Percentiles rank a stretch among this genome's conserved stretches.
phyloP scores from a whole-genome alignment of 176 grass and related monocot species.

The Saccharum officinarum region DNA sequence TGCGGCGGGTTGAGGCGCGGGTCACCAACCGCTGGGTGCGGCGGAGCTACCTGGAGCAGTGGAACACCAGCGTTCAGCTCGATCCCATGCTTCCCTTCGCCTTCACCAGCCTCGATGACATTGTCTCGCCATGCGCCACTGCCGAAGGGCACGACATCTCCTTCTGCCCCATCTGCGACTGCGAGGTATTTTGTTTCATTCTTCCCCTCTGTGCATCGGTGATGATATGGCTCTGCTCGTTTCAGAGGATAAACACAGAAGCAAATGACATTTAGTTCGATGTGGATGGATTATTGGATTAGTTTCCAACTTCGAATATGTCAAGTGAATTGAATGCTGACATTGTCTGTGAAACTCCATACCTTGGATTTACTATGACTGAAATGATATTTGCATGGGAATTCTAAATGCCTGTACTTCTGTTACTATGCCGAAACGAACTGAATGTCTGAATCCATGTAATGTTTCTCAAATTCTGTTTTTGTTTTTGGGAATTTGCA shows the following conservation, averaged over 20 bases:
- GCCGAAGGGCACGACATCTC: conserved; percentile 70
- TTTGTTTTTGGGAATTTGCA: background rate
- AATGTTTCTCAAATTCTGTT: background rate
- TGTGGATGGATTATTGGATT: background rate
- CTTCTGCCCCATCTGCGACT: conserved; percentile 86
- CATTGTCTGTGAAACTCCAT: background rate
- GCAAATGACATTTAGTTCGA: background rate
- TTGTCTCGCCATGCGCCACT: conserved; percentile 49
- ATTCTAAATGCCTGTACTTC: background rate
- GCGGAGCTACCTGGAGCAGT: conserved; percentile 82
- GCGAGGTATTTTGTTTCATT: conserved; percentile 49
- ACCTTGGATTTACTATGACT: background rate
- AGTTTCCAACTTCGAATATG: background rate
- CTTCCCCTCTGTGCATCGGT: background rate
- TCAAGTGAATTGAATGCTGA: background rate
- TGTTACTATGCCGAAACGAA: background rate
- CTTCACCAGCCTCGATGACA: conserved; percentile 68
- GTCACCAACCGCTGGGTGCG: conserved; percentile 71
- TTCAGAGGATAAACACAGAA: background rate
- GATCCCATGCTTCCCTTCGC: conserved; percentile 90
- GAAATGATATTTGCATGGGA: background rate
- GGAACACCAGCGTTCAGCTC: conserved; percentile 72
- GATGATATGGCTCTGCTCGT: background rate
- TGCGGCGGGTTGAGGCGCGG: conserved; percentile 56
- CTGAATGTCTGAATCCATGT: background rate